phyloP scores from a whole-genome alignment of 2,329 filamentous ascomycete species.

The Clarireedia paspali region DNA sequence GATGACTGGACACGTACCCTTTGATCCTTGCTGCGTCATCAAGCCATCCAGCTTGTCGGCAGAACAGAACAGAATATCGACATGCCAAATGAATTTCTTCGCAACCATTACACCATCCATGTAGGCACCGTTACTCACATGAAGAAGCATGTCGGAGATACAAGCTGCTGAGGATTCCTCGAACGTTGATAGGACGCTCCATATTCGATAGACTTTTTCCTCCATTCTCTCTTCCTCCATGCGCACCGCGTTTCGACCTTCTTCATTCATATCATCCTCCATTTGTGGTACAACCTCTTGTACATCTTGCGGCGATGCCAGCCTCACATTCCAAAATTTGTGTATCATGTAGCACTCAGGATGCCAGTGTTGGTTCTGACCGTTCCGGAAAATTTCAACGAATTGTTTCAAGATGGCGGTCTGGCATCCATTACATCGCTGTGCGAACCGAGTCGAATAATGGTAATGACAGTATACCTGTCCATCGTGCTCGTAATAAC shows the following conservation, averaged over 20 bases:
- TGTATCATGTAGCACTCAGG: slow-evolving; percentile 99
- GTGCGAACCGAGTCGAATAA: slow-evolving; percentile 95
- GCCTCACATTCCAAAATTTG: slow-evolving; percentile 98
- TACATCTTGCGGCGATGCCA: slow-evolving; percentile 40
- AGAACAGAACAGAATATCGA: slow-evolving; percentile 84
- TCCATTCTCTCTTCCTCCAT: slow-evolving; percentile 91
- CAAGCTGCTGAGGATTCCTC: slow-evolving; percentile 97
- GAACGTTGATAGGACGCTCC: slow-evolving; percentile 94
- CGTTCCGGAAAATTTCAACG: slow-evolving; percentile 96
- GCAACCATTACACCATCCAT: slow-evolving; percentile 91
- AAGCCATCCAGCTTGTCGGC: slow-evolving; percentile 77
- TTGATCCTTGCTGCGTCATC: slow-evolving; percentile 61
- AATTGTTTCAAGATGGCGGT: slow-evolving; percentile 98
- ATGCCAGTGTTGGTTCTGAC: slow-evolving; percentile 98
- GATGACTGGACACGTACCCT: slow-evolving; percentile 49
- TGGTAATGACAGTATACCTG: slow-evolving; percentile 98
- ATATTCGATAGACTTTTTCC: slow-evolving; percentile 95
- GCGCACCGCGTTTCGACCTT: slow-evolving; percentile 68
- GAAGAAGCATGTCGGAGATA: slow-evolving; percentile 97
- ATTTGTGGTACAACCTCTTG: slow-evolving; percentile 34
- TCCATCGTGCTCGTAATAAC: slow-evolving; percentile 96
- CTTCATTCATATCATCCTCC: slow-evolving; percentile 52
- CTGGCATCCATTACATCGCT: slow-evolving; percentile 92
- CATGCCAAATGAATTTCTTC: slow-evolving; percentile 92
- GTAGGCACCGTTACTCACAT: slow-evolving; percentile 96